Conservation (phyloP, 2,329 filamentous ascomycete species). For the Elsinoe ampelina region DNA sequence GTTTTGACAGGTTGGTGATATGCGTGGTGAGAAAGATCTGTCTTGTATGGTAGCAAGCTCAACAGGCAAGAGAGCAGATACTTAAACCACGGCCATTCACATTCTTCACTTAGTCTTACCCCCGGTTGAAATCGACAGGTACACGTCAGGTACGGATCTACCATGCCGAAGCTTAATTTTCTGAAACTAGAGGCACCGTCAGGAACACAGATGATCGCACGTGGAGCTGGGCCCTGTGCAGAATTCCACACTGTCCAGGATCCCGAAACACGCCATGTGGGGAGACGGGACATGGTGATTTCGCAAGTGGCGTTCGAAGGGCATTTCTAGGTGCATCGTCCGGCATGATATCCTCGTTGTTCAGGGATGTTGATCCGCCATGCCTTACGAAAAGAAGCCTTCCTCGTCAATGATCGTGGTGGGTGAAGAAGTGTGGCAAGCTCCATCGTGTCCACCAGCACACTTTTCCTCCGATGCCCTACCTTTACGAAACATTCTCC, state of each 20-base stretch:
- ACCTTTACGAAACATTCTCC: not conserved
- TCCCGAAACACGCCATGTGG: conserved; percentile 5
- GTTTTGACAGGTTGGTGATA: not conserved
- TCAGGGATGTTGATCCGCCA: not conserved
- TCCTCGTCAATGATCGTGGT: no score
- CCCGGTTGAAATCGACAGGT: conserved; percentile 3
- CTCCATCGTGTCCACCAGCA: no score
- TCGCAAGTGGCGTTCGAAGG: conserved; percentile 4
- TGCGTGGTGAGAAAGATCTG: no score
- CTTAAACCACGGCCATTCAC: not conserved
- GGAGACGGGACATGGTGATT: not conserved
- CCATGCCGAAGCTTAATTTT: conserved; percentile 1
- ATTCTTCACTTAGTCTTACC: no score
- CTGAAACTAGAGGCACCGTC: not conserved
- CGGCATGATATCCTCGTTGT: not conserved
- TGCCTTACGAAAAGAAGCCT: not conserved
- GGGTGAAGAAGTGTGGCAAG: no score
- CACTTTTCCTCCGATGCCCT: no score
- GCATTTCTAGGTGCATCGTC: not conserved
- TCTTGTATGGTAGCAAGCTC: not conserved
- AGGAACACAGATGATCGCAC: not conserved
- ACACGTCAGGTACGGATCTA: conserved; percentile 5
- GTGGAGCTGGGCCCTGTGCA: conserved; percentile 1
- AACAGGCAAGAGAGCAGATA: not conserved
- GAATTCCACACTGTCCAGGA: not conserved